Conservation (phyloP, 169 alveolate genomes). For the Plasmodium gallinaceum region DNA sequence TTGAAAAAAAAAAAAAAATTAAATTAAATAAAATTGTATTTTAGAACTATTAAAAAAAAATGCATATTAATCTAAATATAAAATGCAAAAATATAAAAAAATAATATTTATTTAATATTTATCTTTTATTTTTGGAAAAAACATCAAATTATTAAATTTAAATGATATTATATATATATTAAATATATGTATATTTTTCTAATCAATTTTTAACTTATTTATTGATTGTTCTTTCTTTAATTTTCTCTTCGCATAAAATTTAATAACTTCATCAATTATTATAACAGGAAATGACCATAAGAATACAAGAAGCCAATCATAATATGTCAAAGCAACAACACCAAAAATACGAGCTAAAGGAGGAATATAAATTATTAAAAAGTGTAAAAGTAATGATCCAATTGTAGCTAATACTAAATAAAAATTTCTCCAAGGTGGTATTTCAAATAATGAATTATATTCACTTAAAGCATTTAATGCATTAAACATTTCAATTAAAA, state of each 20-base stretch:
- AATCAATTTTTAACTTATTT: constrained; percentile 21
- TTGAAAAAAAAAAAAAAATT: neutral
- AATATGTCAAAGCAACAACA: constrained; percentile 91
- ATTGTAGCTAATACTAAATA: constrained; percentile 94
- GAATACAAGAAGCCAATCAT: constrained; percentile 97
- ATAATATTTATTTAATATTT: neutral
- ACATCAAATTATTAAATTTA: constrained; percentile 13
- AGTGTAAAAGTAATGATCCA: constrained; percentile 93
- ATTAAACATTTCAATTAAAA: constrained; percentile 98
- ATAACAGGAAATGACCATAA: constrained; percentile 98
- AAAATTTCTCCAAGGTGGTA: constrained; percentile 98
- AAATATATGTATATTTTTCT: neutral
- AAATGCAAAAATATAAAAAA: neutral
- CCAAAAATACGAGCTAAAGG: constrained; percentile 93
- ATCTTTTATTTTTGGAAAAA: constrained; percentile 1
- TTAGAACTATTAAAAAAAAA: neutral
- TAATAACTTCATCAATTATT: constrained; percentile 96
- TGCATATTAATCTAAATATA: neutral
- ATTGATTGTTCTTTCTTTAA: constrained; percentile 18
- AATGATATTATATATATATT: neutral
- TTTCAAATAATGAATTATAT: constrained; percentile 94
- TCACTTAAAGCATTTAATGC: constrained; percentile 99
- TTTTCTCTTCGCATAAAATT: constrained; percentile 90
- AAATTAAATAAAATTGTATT: neutral
- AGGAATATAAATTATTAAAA: constrained; percentile 95